Percentiles rank a stretch among this genome's conserved stretches.
phyloP scores from a whole-genome alignment of 2,329 filamentous ascomycete species.

The Cucurbitaria berberidis region DNA sequence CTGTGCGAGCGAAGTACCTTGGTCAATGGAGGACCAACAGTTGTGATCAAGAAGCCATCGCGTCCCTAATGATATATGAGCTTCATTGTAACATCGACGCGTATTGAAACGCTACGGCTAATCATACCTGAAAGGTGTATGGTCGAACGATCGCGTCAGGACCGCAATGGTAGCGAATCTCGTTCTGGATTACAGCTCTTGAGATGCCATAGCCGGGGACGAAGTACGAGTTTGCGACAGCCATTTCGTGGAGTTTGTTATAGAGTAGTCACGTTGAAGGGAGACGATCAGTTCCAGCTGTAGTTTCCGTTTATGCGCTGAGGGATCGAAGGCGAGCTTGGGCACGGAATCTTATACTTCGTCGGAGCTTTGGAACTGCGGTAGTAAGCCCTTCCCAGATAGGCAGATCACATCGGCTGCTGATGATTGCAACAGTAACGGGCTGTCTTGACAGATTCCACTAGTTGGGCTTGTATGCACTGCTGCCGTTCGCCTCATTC shows the following conservation, averaged over 20 bases:
- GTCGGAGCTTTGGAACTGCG: constrained; percentile 4
- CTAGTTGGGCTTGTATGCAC: constrained; percentile 34
- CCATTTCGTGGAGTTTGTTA: constrained; percentile 22
- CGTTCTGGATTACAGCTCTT: constrained; percentile 52
- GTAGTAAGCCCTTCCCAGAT: constrained; percentile 8
- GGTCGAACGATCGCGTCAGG: constrained; percentile 52
- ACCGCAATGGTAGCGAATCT: constrained; percentile 53
- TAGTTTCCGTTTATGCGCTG: constrained; percentile 17
- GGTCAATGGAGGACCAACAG: constrained; percentile 49
- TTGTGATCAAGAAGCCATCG: constrained; percentile 52
- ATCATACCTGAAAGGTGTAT: constrained; percentile 50
- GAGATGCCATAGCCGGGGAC: constrained; percentile 53
- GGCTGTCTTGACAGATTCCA: constrained; percentile 10
- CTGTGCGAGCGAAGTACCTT: constrained; percentile 35
- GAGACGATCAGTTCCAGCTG: constrained; percentile 15
- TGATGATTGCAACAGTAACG: constrained; percentile 5
- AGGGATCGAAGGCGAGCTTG: constrained; percentile 20
- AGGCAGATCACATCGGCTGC: constrained; percentile 18
- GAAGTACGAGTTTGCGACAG: constrained; percentile 49
- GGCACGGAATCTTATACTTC: constrained; percentile 31
- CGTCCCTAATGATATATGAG: constrained; percentile 44
- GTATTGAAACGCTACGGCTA: background rate
- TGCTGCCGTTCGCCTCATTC: constrained; percentile 39
- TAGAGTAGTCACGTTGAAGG: constrained; percentile 3
- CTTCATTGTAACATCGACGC: constrained; percentile 9